Percentiles rank a stretch among this genome's conserved stretches.
Evolutionary conservation across 208 protist genomes (phyloP).

Genomic region (Leishmania amazonensis): DNA sequence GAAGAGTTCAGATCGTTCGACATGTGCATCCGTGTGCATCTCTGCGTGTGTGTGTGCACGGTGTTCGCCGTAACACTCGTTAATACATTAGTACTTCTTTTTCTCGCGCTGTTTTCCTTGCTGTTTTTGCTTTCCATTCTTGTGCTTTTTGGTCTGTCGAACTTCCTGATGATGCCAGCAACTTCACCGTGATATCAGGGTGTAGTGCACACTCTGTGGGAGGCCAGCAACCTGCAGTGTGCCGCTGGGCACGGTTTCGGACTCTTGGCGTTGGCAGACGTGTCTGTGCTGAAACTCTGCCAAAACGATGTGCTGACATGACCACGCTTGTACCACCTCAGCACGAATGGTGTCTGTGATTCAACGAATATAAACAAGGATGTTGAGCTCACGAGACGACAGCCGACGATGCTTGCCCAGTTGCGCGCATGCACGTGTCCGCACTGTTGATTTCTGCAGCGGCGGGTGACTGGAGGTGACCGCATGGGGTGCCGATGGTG

Average conservation of each 20-base stretch:
- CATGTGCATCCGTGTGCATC: not conserved
- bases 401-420: not conserved
- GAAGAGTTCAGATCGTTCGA: not conserved
- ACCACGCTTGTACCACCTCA: not conserved
- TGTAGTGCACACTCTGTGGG: not conserved
- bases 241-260: not conserved
- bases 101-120: not conserved
- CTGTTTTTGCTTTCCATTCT: not conserved
- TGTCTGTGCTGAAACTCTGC: not conserved
- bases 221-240: not conserved
- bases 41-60: not conserved
- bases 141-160: slow-evolving; percentile 3
- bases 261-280: not conserved
- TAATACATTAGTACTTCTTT: not conserved
- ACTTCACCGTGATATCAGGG: not conserved
- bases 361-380: not conserved
- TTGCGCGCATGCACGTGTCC: not conserved
- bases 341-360: not conserved
- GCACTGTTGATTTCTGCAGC: not conserved
- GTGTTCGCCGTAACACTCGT: not conserved
- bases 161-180: not conserved
- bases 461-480: too few relatives aligned
- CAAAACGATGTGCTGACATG: not conserved
- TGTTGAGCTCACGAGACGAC: not conserved
- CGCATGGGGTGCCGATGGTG: too few relatives aligned